These are phyloP conservation scores for Candida xyloterini DNA, from an alignment of 805 yeast species.

Conservation along the genomic window DNA sequence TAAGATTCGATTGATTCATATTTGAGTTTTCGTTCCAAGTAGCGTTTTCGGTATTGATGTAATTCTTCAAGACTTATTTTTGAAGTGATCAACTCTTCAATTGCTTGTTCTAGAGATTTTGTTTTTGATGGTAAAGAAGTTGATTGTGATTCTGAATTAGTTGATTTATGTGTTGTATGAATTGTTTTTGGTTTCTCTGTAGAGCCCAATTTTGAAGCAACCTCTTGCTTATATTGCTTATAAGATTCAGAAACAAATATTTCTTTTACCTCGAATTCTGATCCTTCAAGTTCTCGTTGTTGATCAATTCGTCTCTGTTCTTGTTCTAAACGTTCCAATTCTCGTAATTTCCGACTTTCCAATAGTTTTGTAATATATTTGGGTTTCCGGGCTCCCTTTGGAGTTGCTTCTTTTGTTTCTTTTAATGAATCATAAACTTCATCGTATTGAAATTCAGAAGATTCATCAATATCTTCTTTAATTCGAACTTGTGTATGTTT, in stretches of 20 bases:
- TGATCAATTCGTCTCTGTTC: constrained; percentile 36
- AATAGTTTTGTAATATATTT: constrained; percentile 41
- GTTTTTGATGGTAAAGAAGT: background rate
- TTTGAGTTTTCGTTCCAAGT: constrained; percentile 15
- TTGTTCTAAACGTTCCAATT: constrained; percentile 42
- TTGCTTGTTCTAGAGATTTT: constrained; percentile 7
- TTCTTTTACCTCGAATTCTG: constrained; percentile 37
- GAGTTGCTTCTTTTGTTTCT: constrained; percentile 20
- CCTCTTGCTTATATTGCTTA: constrained; percentile 34
- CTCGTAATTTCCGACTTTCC: constrained; percentile 43
- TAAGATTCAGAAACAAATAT: constrained; percentile 50
- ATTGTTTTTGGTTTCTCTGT: background rate
- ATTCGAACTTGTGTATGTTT: background rate
- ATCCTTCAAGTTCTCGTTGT: constrained; percentile 40
- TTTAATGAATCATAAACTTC: constrained; percentile 46
- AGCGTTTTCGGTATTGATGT: constrained; percentile 19
- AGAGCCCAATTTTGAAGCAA: constrained; percentile 1
- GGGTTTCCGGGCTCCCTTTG: constrained; percentile 19
- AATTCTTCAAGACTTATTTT: constrained; percentile 20
- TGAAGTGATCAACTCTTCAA: constrained; percentile 11
- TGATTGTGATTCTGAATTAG: background rate
- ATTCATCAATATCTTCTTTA: background rate
- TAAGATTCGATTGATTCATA: constrained; percentile 1
- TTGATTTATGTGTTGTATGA: background rate
- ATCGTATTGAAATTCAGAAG: constrained; percentile 39